Base-by-base conservation (phyloP, 768 basidiomycete genomes). In the Phylloporus sp. region DNA sequence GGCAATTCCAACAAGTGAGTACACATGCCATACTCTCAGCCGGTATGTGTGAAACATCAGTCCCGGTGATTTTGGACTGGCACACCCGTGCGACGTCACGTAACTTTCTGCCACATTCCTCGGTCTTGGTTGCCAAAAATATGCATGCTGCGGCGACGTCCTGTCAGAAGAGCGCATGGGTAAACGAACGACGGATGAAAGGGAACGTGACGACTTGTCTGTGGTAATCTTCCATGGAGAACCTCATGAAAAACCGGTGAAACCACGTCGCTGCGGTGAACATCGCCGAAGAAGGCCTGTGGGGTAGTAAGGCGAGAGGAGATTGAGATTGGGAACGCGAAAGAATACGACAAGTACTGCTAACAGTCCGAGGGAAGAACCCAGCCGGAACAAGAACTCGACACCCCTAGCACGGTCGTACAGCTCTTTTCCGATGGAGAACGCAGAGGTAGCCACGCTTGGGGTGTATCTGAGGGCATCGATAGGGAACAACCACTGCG, bases 181-280 rank as follows among this genome's bases (percentile, higher is more conserved):
- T 40, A 46, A 24, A 39, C 12, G 56, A 41, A 49, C 35, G 52
- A 55, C 22, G 43, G 11, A 45, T 5, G 29, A 23, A 38, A n/a
- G 47, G 42, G 47, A 53, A 55, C n/a, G 39, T 53, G 32, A 32
- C 29, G 53, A 70, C 74, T 56, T 70, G 87, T 90, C 76, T 88
- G 86, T 88, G 85, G 61, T 88, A 86, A 61, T 91, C 87, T 60
- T 86, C 83, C 80, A 90, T 81, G 24, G 89, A 81, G 65, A 80
- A 85, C 53, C 91, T 79, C 90, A 93, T 91, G 68, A 88, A 93
- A 69, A 93, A 93, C 12, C 91, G 79, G 68, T 93, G 91, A 58
- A 92, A 91, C 87, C 91, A 93, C 6, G 86, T 88, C 23, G 90
- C 89, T 23, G 91, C 89, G 23, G 91, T 90, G 61, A 86, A 86